phyloP scores from a whole-genome alignment of 176 grass and related monocot species.

The Musa troglodytarum region DNA sequence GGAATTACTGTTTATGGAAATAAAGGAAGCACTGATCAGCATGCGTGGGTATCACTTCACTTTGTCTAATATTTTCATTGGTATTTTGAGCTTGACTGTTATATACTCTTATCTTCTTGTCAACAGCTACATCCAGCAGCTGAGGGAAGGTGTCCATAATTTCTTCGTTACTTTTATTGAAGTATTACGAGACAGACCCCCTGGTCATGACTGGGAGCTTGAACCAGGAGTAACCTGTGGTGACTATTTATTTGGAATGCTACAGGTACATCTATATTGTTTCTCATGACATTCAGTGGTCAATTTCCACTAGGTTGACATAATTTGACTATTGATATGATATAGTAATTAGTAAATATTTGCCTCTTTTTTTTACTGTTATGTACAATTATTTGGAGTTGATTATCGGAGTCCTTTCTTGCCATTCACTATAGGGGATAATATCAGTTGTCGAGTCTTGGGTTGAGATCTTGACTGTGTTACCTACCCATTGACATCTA shows the following conservation, averaged over 20 bases:
- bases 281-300: neutral
- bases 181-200: conserved; percentile 81
- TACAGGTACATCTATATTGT: conserved; percentile 47
- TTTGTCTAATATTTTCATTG: conserved; percentile 11
- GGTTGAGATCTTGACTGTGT: too few relatives aligned
- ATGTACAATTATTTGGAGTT: too few relatives aligned
- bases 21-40: conserved; percentile 99
- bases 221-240: conserved; percentile 98
- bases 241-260: conserved; percentile 99
- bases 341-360: too few relatives aligned
- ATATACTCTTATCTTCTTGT: conserved; percentile 12
- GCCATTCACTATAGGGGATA: too few relatives aligned
- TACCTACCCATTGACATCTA: too few relatives aligned
- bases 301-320: too few relatives aligned
- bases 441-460: too few relatives aligned
- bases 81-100: conserved; percentile 8
- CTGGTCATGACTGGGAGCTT: conserved; percentile 98
- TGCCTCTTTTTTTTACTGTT: too few relatives aligned
- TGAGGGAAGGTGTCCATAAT: conserved; percentile 95
- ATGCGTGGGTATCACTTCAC: conserved; percentile 48
- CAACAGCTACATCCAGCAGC: conserved; percentile 93
- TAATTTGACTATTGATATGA: too few relatives aligned
- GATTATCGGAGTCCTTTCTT: too few relatives aligned
- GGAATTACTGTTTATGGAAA: conserved; percentile 93
- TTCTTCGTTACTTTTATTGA: conserved; percentile 99